Conservation (phyloP, 768 basidiomycete genomes). For the Mycena vitilis region DNA sequence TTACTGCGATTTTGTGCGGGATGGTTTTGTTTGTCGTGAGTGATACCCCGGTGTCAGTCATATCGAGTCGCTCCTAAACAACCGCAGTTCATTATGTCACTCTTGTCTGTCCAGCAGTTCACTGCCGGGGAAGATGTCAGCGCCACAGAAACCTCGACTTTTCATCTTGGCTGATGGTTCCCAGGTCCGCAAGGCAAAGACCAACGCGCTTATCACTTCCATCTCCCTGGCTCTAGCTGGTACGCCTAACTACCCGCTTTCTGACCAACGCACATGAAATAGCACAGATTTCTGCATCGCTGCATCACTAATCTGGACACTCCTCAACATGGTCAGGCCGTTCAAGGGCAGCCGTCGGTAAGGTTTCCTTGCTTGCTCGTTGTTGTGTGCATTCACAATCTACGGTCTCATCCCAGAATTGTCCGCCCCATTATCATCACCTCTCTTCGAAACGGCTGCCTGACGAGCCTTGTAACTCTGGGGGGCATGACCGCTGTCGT, state of each 20-base stretch:
- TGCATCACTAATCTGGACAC: constrained; percentile 10
- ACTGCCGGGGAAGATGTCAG: neutral
- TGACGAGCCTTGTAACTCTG: neutral
- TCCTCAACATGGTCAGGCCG: neutral
- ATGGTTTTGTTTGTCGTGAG: neutral
- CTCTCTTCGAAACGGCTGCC: constrained; percentile 7
- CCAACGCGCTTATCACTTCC: neutral
- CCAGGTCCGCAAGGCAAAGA: neutral
- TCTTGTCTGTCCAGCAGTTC: neutral
- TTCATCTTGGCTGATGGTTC: too few relatives aligned
- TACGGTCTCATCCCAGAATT: too few relatives aligned
- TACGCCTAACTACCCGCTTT: neutral
- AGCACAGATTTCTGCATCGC: constrained; percentile 10
- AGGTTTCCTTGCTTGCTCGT: too few relatives aligned
- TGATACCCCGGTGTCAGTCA: neutral
- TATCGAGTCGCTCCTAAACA: too few relatives aligned
- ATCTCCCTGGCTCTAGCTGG: neutral
- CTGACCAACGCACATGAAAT: too few relatives aligned
- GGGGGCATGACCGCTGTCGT: neutral
- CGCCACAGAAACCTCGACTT: neutral
- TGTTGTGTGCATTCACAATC: too few relatives aligned
- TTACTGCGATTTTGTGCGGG: neutral
- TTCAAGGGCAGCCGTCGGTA: neutral
- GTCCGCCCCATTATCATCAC: constrained; percentile 6
- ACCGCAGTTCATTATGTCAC: neutral